Conservation (phyloP, 2,329 filamentous ascomycete genomes). For the Arthroderma sp. region DNA sequence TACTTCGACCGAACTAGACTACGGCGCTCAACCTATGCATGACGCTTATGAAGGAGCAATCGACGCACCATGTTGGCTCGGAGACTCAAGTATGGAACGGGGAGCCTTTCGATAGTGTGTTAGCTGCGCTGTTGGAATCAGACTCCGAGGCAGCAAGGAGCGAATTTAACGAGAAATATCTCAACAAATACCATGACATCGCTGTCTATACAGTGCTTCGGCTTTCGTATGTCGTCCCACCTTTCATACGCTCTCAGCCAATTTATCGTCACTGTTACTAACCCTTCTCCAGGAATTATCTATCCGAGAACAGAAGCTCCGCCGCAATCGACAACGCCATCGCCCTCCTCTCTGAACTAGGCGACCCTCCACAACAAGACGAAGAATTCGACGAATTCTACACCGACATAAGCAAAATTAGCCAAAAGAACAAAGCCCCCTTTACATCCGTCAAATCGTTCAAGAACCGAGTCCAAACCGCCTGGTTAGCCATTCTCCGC, state of each 20-base stretch:
- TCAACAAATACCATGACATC: slow-evolving; percentile 71
- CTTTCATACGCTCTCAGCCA: neutral
- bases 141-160: slow-evolving; percentile 48
- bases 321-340: slow-evolving; percentile 24
- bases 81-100: slow-evolving; percentile 58
- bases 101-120: slow-evolving; percentile 50
- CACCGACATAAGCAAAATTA: slow-evolving; percentile 36
- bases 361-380: slow-evolving; percentile 47
- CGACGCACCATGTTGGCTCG: slow-evolving; percentile 45
- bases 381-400: slow-evolving; percentile 27
- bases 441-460: slow-evolving; percentile 55
- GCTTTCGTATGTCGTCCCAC: slow-evolving; percentile 46
- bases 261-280: neutral
- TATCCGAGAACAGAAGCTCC: slow-evolving; percentile 15
- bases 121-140: slow-evolving; percentile 48
- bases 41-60: slow-evolving; percentile 72
- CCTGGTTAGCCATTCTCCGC: slow-evolving; percentile 69
- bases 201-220: slow-evolving; percentile 68
- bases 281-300: slow-evolving; percentile 22
- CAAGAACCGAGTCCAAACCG: slow-evolving; percentile 69
- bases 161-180: slow-evolving; percentile 65
- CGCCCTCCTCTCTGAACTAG: slow-evolving; percentile 37
- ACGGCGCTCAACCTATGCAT: slow-evolving; percentile 68
- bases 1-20: slow-evolving; percentile 28
- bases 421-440: slow-evolving; percentile 48